Conservation (phyloP, 2,329 filamentous ascomycete species). For the Ophiostoma sp. region DNA sequence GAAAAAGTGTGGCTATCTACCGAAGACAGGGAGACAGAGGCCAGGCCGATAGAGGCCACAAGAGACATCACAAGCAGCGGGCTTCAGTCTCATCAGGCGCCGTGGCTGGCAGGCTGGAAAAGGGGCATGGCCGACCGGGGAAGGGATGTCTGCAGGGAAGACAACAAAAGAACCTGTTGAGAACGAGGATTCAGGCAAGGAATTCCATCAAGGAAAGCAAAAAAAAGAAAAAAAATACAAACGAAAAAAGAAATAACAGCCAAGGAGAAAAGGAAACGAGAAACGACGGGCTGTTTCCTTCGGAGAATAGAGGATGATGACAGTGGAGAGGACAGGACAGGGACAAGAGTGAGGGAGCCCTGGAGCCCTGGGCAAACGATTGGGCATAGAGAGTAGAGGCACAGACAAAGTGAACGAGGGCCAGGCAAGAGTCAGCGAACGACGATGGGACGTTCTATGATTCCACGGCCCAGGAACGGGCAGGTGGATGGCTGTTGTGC, state of each 20-base stretch:
- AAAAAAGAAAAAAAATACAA: not conserved
- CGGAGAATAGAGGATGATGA: constrained; percentile 5
- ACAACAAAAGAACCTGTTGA: constrained; percentile 15
- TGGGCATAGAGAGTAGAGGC: not conserved
- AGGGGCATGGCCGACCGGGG: constrained; percentile 11
- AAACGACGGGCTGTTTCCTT: constrained; percentile 16
- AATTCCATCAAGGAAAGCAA: not conserved
- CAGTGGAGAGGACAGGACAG: not conserved
- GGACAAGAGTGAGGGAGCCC: not conserved
- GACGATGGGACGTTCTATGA: not conserved
- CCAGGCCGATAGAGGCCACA: not conserved
- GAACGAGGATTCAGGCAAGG: not conserved
- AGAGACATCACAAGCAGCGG: not conserved
- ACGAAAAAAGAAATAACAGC: not conserved
- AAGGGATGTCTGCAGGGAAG: constrained; percentile 7
- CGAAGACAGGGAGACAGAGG: constrained; percentile 11
- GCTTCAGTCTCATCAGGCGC: constrained; percentile 17
- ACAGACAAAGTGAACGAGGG: not conserved
- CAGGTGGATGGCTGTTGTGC: not conserved
- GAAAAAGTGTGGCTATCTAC: constrained; percentile 16
- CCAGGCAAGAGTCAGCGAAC: not conserved
- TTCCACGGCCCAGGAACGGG: not conserved
- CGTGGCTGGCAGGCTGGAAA: constrained; percentile 17
- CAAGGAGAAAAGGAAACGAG: not conserved
- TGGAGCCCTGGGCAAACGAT: constrained; percentile 20